Conservation (phyloP, 2,329 filamentous ascomycete species). For the Penicillium vulpinum region DNA sequence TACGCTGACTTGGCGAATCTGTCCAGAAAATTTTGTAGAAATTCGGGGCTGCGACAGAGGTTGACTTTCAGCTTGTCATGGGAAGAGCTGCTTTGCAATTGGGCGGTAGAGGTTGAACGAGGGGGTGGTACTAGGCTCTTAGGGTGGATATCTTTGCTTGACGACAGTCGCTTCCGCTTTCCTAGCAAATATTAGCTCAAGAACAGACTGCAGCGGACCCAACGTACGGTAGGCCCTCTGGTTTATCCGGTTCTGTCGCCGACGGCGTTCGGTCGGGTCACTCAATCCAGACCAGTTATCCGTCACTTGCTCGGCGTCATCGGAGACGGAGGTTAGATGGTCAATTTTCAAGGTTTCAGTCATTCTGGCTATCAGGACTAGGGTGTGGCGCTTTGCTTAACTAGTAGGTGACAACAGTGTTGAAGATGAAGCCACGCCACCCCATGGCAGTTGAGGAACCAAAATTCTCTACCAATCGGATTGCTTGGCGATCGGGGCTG, state of each 20-base stretch:
- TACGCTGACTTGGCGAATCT: conserved; percentile 25
- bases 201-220: background rate
- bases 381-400: background rate
- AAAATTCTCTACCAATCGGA: background rate
- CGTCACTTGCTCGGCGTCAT: background rate
- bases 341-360: background rate
- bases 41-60: background rate
- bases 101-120: conserved; percentile 1
- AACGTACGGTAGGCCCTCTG: conserved; percentile 32
- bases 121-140: conserved; percentile 11
- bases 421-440: background rate
- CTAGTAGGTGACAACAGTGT: background rate
- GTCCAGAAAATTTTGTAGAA: conserved; percentile 9
- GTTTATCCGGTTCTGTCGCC: conserved; percentile 34
- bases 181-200: conserved; percentile 11
- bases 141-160: conserved; percentile 12
- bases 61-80: background rate
- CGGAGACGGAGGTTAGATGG: background rate
- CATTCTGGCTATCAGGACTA: conserved; percentile 5
- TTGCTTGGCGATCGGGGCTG: background rate
- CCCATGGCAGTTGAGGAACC: background rate
- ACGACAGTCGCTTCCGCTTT: conserved; percentile 22
- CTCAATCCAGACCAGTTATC: conserved; percentile 31
- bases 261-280: conserved; percentile 30
- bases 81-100: background rate